These are phyloP conservation scores for Grosmannia huntii DNA, from an alignment of 2,329 filamentous ascomycete genomes.

Conservation along the genomic window DNA sequence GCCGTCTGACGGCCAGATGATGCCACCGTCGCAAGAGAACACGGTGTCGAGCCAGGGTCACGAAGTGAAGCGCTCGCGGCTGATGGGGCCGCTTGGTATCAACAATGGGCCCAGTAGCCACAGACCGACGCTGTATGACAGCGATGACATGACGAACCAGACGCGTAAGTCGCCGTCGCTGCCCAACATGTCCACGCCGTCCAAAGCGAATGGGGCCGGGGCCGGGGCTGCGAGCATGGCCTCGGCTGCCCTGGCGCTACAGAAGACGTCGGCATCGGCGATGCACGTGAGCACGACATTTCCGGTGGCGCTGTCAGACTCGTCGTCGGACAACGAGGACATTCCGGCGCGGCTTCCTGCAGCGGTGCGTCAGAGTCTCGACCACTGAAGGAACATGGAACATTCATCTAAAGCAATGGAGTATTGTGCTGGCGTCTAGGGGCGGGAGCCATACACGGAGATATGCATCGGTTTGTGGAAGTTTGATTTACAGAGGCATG, in stretches of 20 bases:
- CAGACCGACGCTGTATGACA: background rate
- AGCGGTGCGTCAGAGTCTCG: slow-evolving; percentile 18
- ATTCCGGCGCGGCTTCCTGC: slow-evolving; percentile 21
- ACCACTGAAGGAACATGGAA: background rate
- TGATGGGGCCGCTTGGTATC: background rate
- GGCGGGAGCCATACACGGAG: too few relatives aligned
- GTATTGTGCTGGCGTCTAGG: too few relatives aligned
- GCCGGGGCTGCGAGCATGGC: background rate
- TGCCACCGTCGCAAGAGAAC: background rate
- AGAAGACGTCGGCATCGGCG: background rate
- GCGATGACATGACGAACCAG: background rate
- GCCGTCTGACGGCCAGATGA: background rate
- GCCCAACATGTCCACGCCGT: background rate
- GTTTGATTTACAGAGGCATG: too few relatives aligned
- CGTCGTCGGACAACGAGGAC: slow-evolving; percentile 19
- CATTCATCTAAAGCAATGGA: background rate
- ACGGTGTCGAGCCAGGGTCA: slow-evolving; percentile 1
- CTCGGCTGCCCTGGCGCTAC: background rate
- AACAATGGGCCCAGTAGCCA: background rate
- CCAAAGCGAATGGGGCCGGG: background rate
- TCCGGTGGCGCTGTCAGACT: slow-evolving; percentile 15
- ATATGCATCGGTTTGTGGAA: too few relatives aligned
- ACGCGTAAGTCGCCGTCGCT: background rate
- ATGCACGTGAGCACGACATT: slow-evolving; percentile 9
- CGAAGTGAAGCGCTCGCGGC: slow-evolving; percentile 17